These are phyloP conservation scores for Carallia brachiata DNA, from an alignment of 345 rosid species.

Conservation along the genomic window DNA sequence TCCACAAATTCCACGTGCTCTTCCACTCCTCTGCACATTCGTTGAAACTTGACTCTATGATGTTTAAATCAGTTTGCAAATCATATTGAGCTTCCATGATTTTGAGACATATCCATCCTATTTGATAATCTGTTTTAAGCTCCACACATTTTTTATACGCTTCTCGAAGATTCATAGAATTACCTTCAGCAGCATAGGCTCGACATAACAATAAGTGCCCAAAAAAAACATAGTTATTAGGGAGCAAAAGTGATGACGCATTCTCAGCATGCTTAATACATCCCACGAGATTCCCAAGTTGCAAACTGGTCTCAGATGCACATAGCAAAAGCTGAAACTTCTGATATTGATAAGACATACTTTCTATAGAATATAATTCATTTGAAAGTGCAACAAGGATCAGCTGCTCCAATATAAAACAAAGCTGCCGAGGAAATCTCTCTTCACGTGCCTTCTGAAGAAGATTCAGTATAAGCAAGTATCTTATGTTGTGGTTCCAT, in stretches of 20 bases:
- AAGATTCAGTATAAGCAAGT: conserved; percentile 74
- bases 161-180: conserved; percentile 37
- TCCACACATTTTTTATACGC: conserved; percentile 69
- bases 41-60: conserved; percentile 45
- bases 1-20: conserved; percentile 58
- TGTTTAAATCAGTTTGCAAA: conserved; percentile 44
- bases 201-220: conserved; percentile 77
- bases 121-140: conserved; percentile 65
- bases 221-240: conserved; percentile 59
- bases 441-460: conserved; percentile 86
- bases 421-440: conserved; percentile 66
- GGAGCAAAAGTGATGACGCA: conserved; percentile 61
- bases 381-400: conserved; percentile 53
- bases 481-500: conserved; percentile 64
- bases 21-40: conserved; percentile 45
- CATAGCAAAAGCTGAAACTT: conserved; percentile 88
- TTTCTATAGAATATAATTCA: conserved; percentile 42
- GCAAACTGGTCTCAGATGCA: conserved; percentile 78
- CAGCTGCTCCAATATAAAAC: conserved; percentile 50
- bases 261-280: conserved; percentile 50
- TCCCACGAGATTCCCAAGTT: conserved; percentile 41
- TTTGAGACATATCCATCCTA: conserved; percentile 80
- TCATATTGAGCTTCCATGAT: conserved; percentile 60
- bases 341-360: conserved; percentile 40
- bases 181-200: conserved; percentile 66